These are phyloP conservation scores for Peziza echinospora DNA, from an alignment of 495 filamentous ascomycete genomes.

Conservation along the genomic window DNA sequence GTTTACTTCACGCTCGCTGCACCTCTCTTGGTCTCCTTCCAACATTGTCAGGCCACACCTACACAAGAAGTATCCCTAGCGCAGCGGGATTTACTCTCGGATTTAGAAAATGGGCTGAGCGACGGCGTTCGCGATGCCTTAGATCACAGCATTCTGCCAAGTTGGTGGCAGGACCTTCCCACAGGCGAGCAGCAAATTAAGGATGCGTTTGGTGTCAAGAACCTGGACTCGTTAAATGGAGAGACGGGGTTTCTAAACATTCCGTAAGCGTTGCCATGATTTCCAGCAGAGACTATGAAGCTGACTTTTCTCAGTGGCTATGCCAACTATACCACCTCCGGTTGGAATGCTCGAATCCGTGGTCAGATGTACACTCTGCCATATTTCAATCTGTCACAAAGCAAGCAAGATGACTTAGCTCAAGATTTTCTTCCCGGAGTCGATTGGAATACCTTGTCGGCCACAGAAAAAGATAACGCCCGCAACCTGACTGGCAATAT, in stretches of 20 bases:
- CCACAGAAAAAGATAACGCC: constrained; percentile 39
- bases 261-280: constrained; percentile 24
- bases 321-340: constrained; percentile 53
- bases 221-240: no score
- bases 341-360: constrained; percentile 56
- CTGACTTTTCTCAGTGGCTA: constrained; percentile 31
- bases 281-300: neutral
- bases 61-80: no score
- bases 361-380: constrained; percentile 63
- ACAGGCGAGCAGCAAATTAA: no score
- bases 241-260: constrained; percentile 55
- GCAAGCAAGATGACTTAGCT: constrained; percentile 36
- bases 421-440: constrained; percentile 48
- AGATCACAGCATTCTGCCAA: no score
- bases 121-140: no score
- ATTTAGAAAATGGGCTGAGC: no score
- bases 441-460: constrained; percentile 50
- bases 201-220: no score
- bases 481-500: constrained; percentile 26
- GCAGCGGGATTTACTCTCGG: no score
- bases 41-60: no score
- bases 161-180: no score
- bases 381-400: constrained; percentile 33
- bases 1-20: no score
- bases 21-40: no score